Evolutionary conservation across 345 rosid species (phyloP), one percentile per base, ranked within the genome.

Genomic region (Gossypium anomalum): DNA sequence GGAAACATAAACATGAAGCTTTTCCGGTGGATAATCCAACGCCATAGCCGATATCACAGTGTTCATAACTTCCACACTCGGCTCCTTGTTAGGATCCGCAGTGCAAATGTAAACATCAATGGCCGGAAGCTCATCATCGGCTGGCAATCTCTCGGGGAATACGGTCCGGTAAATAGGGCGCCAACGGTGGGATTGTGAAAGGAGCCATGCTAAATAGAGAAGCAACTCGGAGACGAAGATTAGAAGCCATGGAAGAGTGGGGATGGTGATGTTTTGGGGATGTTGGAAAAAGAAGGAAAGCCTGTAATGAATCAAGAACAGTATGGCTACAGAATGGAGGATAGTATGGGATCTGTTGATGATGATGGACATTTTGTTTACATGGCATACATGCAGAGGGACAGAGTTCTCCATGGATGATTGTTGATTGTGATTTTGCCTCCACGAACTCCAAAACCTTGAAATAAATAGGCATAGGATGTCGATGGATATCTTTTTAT

Each of bases 31-130:
- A 48, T 83, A 80, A 12, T 78, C 83, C 16, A 74, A 47, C 7
- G 86, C 82, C 86, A 83, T 56, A 12, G 78, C 83, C 2, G 83
- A 83, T 47, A 83, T 15, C 25, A 73, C 80, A 8, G 83, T 83
- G 69, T 76, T 78, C 80, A 83, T 72, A 19, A 83, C 86, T 62
- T 27, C 71, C 45, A 78, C 22, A 1, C 78, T 75, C 23, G 86
- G 86, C 65, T 83, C 83, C 67, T 72, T 83, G 20, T 48, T 6
- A 1, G 82, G 83, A 52, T 78, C 86, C n/a, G 82, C 82, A 2
- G 83, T 75, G 82, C 81, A 83, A 23, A 83, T 70, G 51, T 73
- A 73, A 57, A 83, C 82, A 29, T 80, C 86, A n/a, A 83, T 64
- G 2, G 71, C 67, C 0, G 83, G 83, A 34, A 78, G 76, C 34